Evolutionary conservation across 2,329 filamentous ascomycete genomes (phyloP), one percentile per base, ranked within the genome.

Genomic region (Stenocarpella maydis): DNA sequence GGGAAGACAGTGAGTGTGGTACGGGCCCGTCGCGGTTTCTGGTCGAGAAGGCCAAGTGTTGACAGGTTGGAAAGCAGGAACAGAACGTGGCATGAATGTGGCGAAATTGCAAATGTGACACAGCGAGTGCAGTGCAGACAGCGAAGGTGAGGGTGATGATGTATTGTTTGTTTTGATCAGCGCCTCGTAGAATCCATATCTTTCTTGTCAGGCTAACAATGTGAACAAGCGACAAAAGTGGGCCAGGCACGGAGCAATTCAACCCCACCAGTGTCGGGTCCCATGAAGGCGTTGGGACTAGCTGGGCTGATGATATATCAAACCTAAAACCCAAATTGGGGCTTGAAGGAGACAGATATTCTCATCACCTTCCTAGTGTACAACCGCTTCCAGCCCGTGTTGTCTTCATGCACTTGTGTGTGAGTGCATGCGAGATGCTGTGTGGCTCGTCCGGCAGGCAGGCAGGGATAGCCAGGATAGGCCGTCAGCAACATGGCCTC

Each of bases 121-220:
- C 43, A 34, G 47, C 47, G 55, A 41, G 43, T 21, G 37, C 53
- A 49, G 28, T 37, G 45, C 39, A 39, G 28, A 54, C 34, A 34
- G 24, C 34, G 34, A 39, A 28, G 61, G 7, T 34, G 15, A 65
- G 5, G 39, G 43, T 19, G 47, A 61, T 50, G 64, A 41, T 39
- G 64, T 63, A 34, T 67, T 68, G 65, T 70, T 70, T 70, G 69
- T 70, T 70, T 68, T 68, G 69, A 65, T 65, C 65, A 58, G 52
- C 69, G 34, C 15, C 31, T 6, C 24, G 31, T 65, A 21, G 52
- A 58, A 63, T 37, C 58, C 58, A 37, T 63, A 61, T n/a, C n/a
- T 34, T 34, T 34, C 26, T 28, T 21, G 58, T 43, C 17, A 14
- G 41, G 58, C 41, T 47, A 28, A 47, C 41, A 47, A 47, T 21